Evolutionary conservation across 768 basidiomycete genomes (phyloP).

Genomic region (Lanmaoa rubissima): DNA sequence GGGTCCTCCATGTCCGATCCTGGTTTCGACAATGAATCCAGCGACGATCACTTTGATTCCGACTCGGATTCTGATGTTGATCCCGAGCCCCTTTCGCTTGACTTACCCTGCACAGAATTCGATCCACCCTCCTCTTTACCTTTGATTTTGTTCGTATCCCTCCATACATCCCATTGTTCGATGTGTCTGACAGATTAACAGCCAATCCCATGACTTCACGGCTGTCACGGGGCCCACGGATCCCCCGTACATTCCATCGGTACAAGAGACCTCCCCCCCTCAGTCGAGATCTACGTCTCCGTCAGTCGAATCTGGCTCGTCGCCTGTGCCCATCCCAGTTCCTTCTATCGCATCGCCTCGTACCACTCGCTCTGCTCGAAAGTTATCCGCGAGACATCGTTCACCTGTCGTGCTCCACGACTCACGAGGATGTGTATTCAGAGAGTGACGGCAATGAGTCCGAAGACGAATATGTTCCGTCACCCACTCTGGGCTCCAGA

Average conservation of each 20-base stretch:
- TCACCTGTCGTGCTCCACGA: constrained; percentile 2
- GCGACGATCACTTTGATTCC: constrained; percentile 22
- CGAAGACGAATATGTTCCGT: constrained; percentile 48
- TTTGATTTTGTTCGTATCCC: constrained; percentile 25
- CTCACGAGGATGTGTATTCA: constrained; percentile 31
- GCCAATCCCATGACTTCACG: constrained; percentile 15
- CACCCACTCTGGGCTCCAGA: constrained; percentile 31
- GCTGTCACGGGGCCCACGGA: constrained; percentile 3
- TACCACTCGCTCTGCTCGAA: constrained; percentile 15
- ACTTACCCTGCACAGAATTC: constrained; percentile 11
- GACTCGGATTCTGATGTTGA: constrained; percentile 36
- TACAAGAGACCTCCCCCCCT: constrained; percentile 3
- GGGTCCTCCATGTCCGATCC: constrained; percentile 19
- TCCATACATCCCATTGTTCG: neutral
- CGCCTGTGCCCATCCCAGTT: neutral
- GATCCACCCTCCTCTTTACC: constrained; percentile 11
- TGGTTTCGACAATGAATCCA: constrained; percentile 21
- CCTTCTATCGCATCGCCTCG: constrained; percentile 6
- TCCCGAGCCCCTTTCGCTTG: constrained; percentile 18
- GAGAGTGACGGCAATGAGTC: constrained; percentile 40
- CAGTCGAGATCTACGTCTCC: constrained; percentile 1
- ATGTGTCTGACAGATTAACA: constrained; percentile 17
- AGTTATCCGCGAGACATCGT: neutral
- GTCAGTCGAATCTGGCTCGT: neutral
- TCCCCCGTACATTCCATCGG: constrained; percentile 13